Base-by-base conservation (phyloP, 257 asterid genomes). In the Cinchona pubescens region DNA sequence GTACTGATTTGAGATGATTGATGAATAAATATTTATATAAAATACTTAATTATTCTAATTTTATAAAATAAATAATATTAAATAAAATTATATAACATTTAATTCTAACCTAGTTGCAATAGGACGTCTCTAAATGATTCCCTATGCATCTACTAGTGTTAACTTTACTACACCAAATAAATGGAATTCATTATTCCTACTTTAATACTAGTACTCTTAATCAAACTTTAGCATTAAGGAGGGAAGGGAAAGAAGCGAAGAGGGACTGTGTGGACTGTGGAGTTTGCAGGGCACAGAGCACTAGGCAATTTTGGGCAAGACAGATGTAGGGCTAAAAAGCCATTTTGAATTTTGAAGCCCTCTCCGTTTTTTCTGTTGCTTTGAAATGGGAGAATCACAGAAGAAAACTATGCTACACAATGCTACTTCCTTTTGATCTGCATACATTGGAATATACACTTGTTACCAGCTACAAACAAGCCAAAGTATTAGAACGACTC, bases 271-370 rank as follows among this genome's bases (percentile, higher is more conserved):
- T 25, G 63, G 35, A 58, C 18, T 21, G n/a, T n/a, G n/a, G n/a
- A n/a, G n/a, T 27, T 6, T 38, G 27, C 70, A 55, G 29, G 34
- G 80, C 79, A 62, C 83, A 49, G 30, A 79, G 79, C 81, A 80
- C 83, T 63, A 69, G 37, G 80, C 71, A 61, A 37, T 8, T 60
- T 37, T 69, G 69, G 69, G 75, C 10, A 80, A 35, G 81, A 79
- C 78, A 82, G 83, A 69, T 79, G 82, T 83, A 84, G 86, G 84
- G 82, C 72, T 69, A 32, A 62, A 76, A 68, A 69, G 86, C 63
- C 75, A 72, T 75, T 72, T 78, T 82, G 72, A 65, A 71, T 63
- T 78, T 77, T 71, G 51, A 29, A 69, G 13, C 53, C 32, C 15
- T 1, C 53, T 45, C 13, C 16, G 4, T 12, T 10, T 6, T 21